Evolutionary conservation across 179 eudicot genomes (phyloP).

Genomic region (Silene noctiflora): DNA sequence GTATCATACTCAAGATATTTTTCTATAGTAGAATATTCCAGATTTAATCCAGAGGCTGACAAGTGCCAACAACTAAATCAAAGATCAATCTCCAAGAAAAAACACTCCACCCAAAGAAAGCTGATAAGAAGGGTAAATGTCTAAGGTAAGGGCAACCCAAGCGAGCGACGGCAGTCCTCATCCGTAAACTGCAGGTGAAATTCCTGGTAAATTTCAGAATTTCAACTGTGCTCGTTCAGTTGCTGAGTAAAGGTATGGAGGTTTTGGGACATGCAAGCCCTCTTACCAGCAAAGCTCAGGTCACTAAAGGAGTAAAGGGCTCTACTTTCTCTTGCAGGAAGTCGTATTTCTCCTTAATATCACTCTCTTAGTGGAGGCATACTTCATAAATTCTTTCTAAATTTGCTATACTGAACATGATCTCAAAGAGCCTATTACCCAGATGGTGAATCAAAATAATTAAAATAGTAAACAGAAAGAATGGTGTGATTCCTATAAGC

Average conservation of each 20-base stretch:
- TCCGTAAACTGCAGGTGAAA: background rate
- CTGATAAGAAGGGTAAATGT: background rate
- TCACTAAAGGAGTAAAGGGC: background rate
- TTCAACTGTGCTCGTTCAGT: background rate
- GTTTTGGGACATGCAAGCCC: background rate
- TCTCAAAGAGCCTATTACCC: background rate
- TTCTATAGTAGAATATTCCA: background rate
- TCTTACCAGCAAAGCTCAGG: background rate
- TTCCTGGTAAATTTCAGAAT: background rate
- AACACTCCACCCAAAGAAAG: background rate
- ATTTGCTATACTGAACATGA: background rate
- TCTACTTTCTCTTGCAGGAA: background rate
- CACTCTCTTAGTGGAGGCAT: background rate
- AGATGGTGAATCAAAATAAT: background rate
- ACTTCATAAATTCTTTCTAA: background rate
- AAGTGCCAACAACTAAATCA: background rate
- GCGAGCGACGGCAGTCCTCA: background rate
- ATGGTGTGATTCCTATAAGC: background rate
- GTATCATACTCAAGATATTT: background rate
- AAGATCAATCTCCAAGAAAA: background rate
- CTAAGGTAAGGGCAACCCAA: background rate
- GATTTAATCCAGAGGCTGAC: background rate
- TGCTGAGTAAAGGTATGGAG: background rate
- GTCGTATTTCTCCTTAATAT: background rate
- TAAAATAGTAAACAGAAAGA: background rate